Evolutionary conservation across 2,329 filamentous ascomycete genomes (phyloP).

Genomic region (Calonectria naviculata): DNA sequence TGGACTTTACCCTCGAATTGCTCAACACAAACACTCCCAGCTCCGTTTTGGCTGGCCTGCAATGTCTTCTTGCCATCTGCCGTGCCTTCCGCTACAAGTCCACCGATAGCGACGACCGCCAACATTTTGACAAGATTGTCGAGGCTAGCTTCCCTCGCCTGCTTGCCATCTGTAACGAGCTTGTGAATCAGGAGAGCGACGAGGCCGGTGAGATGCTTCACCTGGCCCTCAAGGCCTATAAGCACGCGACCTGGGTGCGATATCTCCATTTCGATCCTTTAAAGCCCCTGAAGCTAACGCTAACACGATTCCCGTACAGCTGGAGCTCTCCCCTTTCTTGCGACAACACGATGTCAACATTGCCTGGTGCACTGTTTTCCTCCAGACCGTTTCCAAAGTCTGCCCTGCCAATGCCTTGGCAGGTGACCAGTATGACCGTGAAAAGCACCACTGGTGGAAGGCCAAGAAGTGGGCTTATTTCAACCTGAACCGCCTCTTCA

Average conservation of each 20-base stretch:
- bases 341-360: slow-evolving; percentile 87
- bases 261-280: slow-evolving; percentile 12
- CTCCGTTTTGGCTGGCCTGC: slow-evolving; percentile 91
- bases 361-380: slow-evolving; percentile 95
- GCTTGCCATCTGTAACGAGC: slow-evolving; percentile 85
- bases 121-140: slow-evolving; percentile 94
- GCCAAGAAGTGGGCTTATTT: slow-evolving; percentile 99
- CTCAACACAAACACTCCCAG: slow-evolving; percentile 87
- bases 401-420: slow-evolving; percentile 86
- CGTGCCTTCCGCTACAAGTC: slow-evolving; percentile 94
- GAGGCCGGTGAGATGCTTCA: slow-evolving; percentile 98
- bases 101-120: slow-evolving; percentile 78
- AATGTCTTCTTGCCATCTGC: slow-evolving; percentile 94
- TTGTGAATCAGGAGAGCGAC: slow-evolving; percentile 90
- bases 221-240: slow-evolving; percentile 95
- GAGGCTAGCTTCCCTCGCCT: slow-evolving; percentile 90
- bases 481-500: slow-evolving; percentile 94
- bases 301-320: slow-evolving; percentile 63
- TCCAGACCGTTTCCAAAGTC: slow-evolving; percentile 88
- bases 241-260: slow-evolving; percentile 92
- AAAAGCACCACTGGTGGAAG: slow-evolving; percentile 99
- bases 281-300: background rate
- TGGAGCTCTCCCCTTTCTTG: slow-evolving; percentile 84
- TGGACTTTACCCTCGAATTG: slow-evolving; percentile 91
- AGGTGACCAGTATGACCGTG: slow-evolving; percentile 84